A percentile compares a stretch with the other conserved stretches of the same genome.
These are phyloP conservation scores for Colletotrichum navitas DNA, from an alignment of 2,329 filamentous ascomycete genomes.

Conservation along the genomic window DNA sequence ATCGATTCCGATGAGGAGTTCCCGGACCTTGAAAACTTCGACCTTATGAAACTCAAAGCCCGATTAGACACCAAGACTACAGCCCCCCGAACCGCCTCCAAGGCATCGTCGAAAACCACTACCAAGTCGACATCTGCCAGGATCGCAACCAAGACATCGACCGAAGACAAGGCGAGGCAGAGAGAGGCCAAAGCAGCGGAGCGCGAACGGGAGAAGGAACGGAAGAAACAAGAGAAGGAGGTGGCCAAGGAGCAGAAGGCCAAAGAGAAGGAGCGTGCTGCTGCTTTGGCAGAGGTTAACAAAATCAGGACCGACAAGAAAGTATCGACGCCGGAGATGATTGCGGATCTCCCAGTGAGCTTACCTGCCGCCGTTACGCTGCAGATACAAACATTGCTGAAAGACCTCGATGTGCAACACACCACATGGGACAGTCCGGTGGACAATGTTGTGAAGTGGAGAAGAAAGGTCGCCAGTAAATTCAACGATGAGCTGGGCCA, in stretches of 20 bases:
- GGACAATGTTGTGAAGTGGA: conserved; percentile 73
- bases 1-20: conserved; percentile 60
- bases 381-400: conserved; percentile 64
- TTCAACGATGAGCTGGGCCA: conserved; percentile 72
- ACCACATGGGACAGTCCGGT: conserved; percentile 60
- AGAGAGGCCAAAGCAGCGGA: conserved; percentile 61
- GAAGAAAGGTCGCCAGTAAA: conserved; percentile 72
- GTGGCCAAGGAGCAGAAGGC: conserved; percentile 72
- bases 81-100: conserved; percentile 12
- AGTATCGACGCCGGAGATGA: conserved; percentile 80
- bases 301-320: conserved; percentile 81
- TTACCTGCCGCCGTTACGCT: conserved; percentile 62
- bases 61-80: conserved; percentile 44
- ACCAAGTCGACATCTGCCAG: conserved; percentile 32
- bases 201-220: conserved; percentile 67
- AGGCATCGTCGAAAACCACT: conserved; percentile 18
- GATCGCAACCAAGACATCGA: conserved; percentile 47
- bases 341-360: conserved; percentile 74
- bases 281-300: conserved; percentile 79
- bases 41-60: conserved; percentile 47
- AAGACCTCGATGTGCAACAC: conserved; percentile 62
- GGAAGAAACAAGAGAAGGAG: conserved; percentile 68
- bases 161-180: conserved; percentile 55
- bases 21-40: conserved; percentile 60
- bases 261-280: conserved; percentile 72